Conservation (phyloP, 2,329 filamentous ascomycete species). For the Aspergillus persii region DNA sequence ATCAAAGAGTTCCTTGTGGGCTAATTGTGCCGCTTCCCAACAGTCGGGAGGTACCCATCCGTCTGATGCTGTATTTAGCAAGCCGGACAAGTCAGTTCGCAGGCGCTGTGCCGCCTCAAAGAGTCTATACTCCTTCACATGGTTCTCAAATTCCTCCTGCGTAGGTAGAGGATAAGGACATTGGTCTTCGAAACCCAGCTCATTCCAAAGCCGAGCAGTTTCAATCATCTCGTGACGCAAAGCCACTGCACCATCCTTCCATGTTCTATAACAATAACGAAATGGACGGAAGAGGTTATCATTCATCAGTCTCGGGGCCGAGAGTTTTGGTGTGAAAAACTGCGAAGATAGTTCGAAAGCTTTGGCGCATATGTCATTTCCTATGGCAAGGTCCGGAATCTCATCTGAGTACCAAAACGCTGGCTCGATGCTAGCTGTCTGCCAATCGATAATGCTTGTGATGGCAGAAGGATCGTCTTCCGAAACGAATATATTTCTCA, state of each 20-base stretch:
- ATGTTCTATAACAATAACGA: conserved; percentile 41
- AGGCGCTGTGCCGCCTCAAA: conserved; percentile 34
- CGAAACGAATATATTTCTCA: conserved; percentile 45
- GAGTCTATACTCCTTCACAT: conserved; percentile 30
- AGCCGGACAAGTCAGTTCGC: conserved; percentile 24
- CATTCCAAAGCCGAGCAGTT: conserved; percentile 34
- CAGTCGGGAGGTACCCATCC: conserved; percentile 36
- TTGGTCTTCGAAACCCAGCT: conserved; percentile 37
- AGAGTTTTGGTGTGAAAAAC: conserved; percentile 31
- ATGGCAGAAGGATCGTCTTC: conserved; percentile 37
- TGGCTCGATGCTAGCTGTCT: conserved; percentile 41
- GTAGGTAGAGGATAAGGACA: conserved; percentile 31
- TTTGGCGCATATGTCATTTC: conserved; percentile 30
- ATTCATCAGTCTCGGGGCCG: conserved; percentile 32
- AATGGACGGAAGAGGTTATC: conserved; percentile 39
- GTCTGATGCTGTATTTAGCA: conserved; percentile 35
- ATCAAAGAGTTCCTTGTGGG: conserved; percentile 31
- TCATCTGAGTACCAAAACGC: conserved; percentile 41
- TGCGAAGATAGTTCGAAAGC: conserved; percentile 34
- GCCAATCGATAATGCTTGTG: conserved; percentile 45
- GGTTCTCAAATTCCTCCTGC: conserved; percentile 24
- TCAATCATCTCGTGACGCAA: conserved; percentile 43
- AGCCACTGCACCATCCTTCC: conserved; percentile 41
- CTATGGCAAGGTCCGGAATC: conserved; percentile 41
- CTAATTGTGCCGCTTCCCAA: conserved; percentile 31